Evolutionary conservation across 2,329 filamentous ascomycete species (phyloP).

Genomic region (Aspergillus quadricinctus): DNA sequence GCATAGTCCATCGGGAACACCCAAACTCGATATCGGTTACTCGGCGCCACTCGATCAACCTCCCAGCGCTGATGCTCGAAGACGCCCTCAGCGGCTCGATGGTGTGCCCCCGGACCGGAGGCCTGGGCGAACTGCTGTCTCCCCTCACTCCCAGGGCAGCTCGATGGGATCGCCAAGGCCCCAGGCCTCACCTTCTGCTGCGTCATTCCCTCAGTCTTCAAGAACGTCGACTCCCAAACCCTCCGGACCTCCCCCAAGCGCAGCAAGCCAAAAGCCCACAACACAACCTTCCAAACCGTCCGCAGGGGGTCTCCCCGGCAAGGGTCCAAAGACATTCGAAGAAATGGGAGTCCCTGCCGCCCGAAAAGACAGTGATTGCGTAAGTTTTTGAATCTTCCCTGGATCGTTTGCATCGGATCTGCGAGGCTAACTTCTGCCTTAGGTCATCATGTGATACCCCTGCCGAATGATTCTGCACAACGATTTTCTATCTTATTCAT

Average conservation of each 20-base stretch:
- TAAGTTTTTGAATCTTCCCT: conserved; percentile 45
- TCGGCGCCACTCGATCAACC: conserved; percentile 41
- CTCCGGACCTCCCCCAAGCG: conserved; percentile 16
- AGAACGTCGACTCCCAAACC: conserved; percentile 38
- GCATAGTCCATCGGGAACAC: conserved; percentile 25
- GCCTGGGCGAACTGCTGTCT: conserved; percentile 29
- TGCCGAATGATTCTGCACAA: conserved; percentile 7
- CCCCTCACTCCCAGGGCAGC: conserved; percentile 18
- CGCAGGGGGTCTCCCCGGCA: conserved; percentile 47
- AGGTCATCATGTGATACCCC: conserved; percentile 43
- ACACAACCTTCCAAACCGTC: conserved; percentile 23
- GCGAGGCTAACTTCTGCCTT: conserved; percentile 10
- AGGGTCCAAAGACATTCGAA: conserved; percentile 92
- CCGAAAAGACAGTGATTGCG: conserved; percentile 86
- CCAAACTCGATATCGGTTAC: conserved; percentile 45
- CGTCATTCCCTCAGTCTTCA: conserved; percentile 30
- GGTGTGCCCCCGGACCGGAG: conserved; percentile 25
- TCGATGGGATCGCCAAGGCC: conserved; percentile 23
- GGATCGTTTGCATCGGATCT: background rate
- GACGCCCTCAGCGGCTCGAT: conserved; percentile 28
- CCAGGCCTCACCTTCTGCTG: conserved; percentile 26
- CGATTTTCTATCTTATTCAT: conserved; percentile 14
- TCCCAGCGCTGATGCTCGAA: conserved; percentile 26
- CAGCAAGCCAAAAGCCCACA: conserved; percentile 36
- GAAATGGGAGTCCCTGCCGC: conserved; percentile 91